Evolutionary conservation across 331 rosid genomes (phyloP), one percentile per base, ranked within the genome.

Genomic region (Spiraea crenata): DNA sequence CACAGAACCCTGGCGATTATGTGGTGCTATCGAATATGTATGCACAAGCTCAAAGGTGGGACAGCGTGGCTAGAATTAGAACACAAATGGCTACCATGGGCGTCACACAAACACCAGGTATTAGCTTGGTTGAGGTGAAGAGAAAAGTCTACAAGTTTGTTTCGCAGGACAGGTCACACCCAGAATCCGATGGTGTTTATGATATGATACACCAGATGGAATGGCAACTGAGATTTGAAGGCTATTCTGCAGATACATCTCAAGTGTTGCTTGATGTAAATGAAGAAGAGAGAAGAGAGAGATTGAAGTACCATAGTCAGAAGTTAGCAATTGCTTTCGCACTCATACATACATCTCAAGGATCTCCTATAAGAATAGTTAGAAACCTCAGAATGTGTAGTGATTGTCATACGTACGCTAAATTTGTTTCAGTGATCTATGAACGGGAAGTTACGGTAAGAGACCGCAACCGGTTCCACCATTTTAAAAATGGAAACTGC

Each of bases 161-260:
- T 71, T 91, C 97, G 19, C 85, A 83, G 31, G 31, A 25, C 31
- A 25, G 31, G 63, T 82, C 89, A 64, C 79, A 70, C 66, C 85
- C 86, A 1, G 73, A 76, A 55, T 80, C 74, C 42, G 59, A 70
- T 11, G 69, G 63, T 45, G 67, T 90, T 41, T 75, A 86, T 4
- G 84, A 86, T 58, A 88, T 88, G 96, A 85, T 92, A 78, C 93
- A 90, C 85, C 96, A 92, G 79, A 92, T 92, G 95, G 96, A 92
- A 81, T 92, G 96, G 98, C 96, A 92, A 75, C 57, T 90, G 88
- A 88, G 88, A 76, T 92, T 92, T 15, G 96, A 92, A 78, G 96
- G 96, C 70, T 90, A 92, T 76, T 48, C 42, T 31, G 74, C 96
- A 44, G 96, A 88, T 65, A 92, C 89, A 38, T 81, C 96, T 17